Evolutionary conservation across 805 yeast genomes (phyloP).

Genomic region (Candida qinlingensis): DNA sequence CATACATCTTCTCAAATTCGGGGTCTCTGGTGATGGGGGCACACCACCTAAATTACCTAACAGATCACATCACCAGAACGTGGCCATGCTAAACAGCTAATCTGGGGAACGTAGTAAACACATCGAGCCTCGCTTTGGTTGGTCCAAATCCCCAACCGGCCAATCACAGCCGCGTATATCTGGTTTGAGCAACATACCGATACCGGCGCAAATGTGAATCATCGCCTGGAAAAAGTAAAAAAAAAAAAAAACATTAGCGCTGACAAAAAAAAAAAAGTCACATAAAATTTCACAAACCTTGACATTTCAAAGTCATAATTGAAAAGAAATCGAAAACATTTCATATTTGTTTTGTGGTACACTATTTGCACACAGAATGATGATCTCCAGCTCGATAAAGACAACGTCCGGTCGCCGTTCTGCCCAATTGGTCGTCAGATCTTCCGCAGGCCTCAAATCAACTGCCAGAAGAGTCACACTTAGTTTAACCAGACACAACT

Average conservation of each 20-base stretch:
- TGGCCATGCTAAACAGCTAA: no score
- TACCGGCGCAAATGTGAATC: not conserved
- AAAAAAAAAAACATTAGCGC: not conserved
- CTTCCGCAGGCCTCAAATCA: not conserved
- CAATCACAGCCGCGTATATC: not conserved
- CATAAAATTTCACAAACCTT: no score
- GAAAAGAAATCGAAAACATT: not conserved
- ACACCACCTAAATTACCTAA: no score
- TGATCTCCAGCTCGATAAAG: not conserved
- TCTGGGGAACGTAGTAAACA: no score
- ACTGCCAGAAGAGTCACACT: slow-evolving; percentile 4
- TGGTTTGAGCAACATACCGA: not conserved
- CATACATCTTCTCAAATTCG: no score
- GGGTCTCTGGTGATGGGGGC: no score
- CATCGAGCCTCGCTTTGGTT: no score
- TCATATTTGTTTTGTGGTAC: not conserved
- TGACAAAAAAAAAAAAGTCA: not conserved
- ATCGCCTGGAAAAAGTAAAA: not conserved
- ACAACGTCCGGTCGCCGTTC: not conserved
- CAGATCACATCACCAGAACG: no score
- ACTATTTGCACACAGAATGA: not conserved
- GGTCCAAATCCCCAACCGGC: not conserved
- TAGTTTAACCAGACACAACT: slow-evolving; percentile 4
- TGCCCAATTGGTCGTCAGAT: not conserved
- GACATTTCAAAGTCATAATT: not conserved